These are phyloP conservation scores for Pleodorina starrii DNA, from an alignment of 139 green algal species.

Conservation along the genomic window DNA sequence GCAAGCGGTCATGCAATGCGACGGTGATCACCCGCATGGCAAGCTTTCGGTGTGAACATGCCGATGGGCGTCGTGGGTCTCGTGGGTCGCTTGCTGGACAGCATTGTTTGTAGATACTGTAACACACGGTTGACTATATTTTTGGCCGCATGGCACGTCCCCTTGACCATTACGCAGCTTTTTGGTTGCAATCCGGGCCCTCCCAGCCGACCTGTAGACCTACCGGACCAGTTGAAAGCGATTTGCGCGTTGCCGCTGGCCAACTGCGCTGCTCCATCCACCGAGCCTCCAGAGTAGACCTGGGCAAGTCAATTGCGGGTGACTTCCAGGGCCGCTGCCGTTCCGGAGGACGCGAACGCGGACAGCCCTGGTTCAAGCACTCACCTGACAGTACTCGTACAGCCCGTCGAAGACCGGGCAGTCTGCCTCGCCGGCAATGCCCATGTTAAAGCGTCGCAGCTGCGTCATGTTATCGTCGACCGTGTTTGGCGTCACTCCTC, in stretches of 20 bases:
- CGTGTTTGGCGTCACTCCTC: constrained; percentile 94
- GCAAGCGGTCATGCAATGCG: too few relatives aligned
- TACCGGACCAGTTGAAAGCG: constrained; percentile 95
- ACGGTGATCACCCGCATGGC: too few relatives aligned
- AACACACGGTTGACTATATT: not conserved
- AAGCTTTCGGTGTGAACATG: too few relatives aligned
- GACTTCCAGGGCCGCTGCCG: not conserved
- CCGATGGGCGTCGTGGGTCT: constrained; percentile 16
- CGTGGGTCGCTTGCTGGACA: not conserved
- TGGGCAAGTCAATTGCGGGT: not conserved
- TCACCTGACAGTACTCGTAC: constrained; percentile 94
- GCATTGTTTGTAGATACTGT: too few relatives aligned
- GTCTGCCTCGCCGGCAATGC: constrained; percentile 92
- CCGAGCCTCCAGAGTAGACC: constrained; percentile 81
- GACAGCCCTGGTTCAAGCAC: not conserved
- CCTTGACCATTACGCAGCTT: too few relatives aligned
- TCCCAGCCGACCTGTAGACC: not conserved
- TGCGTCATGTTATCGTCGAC: constrained; percentile 94
- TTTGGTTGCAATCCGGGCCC: too few relatives aligned
- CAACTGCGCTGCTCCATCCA: constrained; percentile 92
- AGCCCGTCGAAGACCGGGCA: constrained; percentile 98
- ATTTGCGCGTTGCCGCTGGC: constrained; percentile 88
- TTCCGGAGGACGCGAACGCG: not conserved
- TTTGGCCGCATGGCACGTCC: too few relatives aligned
- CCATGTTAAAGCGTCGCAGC: constrained; percentile 98